phyloP scores from a whole-genome alignment of 805 yeast genomes.

The Alloascoidea africana region DNA sequence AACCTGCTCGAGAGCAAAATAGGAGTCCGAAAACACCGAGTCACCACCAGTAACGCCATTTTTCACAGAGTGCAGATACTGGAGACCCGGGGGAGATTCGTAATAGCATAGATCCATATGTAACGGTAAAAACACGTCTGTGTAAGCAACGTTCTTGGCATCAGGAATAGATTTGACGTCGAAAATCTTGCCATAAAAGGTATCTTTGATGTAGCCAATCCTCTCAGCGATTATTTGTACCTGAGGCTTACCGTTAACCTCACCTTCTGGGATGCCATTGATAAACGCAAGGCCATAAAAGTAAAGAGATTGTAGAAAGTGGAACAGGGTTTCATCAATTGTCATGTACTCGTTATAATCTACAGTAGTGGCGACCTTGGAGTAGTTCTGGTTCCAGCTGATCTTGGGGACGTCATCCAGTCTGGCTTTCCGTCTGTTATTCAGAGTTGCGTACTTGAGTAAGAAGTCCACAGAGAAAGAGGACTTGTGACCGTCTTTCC shows the following conservation, averaged over 20 bases:
- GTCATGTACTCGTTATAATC: constrained; percentile 26
- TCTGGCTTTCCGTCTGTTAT: constrained; percentile 20
- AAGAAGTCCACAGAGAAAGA: constrained; percentile 32
- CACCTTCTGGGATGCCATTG: constrained; percentile 32
- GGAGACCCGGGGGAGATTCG: constrained; percentile 74
- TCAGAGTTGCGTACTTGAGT: constrained; percentile 22
- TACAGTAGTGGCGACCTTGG: constrained; percentile 15
- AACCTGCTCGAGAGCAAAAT: constrained; percentile 45
- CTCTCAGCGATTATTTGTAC: constrained; percentile 32
- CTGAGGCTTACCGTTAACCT: constrained; percentile 12
- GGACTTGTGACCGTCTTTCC: constrained; percentile 31
- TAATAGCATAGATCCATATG: constrained; percentile 70
- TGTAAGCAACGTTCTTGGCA: constrained; percentile 59
- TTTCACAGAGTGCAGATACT: constrained; percentile 39
- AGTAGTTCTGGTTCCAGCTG: constrained; percentile 14
- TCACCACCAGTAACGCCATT: constrained; percentile 45
- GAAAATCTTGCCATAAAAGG: constrained; percentile 60
- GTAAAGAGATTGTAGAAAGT: constrained; percentile 30
- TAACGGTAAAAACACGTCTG: constrained; percentile 46
- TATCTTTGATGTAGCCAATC: constrained; percentile 54
- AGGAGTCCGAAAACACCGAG: constrained; percentile 55
- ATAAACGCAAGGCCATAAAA: constrained; percentile 42
- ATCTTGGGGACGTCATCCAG: constrained; percentile 19
- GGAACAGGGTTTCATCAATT: constrained; percentile 19
- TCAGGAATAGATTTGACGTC: constrained; percentile 39